Evolutionary conservation across 192 early-diverging fungal species (phyloP), one percentile per base, ranked within the genome.

Genomic region (Entomortierella chlamydospora): DNA sequence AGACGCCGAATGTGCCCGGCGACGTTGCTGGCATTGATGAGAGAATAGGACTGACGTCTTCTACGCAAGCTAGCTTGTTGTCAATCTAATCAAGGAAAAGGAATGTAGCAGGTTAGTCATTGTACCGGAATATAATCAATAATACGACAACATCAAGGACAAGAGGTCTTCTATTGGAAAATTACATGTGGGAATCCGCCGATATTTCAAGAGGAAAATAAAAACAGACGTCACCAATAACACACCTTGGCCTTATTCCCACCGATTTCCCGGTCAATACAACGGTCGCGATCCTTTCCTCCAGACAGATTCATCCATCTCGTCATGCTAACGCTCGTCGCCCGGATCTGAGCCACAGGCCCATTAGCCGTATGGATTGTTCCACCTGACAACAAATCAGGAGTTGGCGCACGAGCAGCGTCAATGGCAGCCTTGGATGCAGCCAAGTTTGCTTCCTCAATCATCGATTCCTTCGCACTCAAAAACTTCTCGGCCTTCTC

Each of bases 271-370:
- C 28, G 25, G 23, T 29, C 28, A 29, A 4, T 17, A 50, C 47
- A 15, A 50, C 52, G 18, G 34, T 58, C 61, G 2, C 28, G 13
- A 33, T 57, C 72, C 6, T 63, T 60, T 22, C 60, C 74, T 45
- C 72, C 72, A 13, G 74, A 70, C 4, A 78, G 50, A 47, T 78
- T 67, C 74, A 78, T 78, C 67, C 66, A 70, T 34, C 74, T 53
- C 8, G 66, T 69, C 49, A 78, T 49, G 33, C 64, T 67, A 28
- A 58, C 64, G 12, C 64, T 64, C 37, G 67, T 70, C 10, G 67
- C 74, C n/a, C 61, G 30, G 42, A 60, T 64, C 56, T 78, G 74
- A 0, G 74, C 54, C 34, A 64, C 61, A 12, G 74, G 55, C 1
- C 67, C 74, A 15, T 56, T 50, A 3, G 58, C 43, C 17, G 57